phyloP scores from a whole-genome alignment of 331 rosid species.

The Acacia concinna region DNA sequence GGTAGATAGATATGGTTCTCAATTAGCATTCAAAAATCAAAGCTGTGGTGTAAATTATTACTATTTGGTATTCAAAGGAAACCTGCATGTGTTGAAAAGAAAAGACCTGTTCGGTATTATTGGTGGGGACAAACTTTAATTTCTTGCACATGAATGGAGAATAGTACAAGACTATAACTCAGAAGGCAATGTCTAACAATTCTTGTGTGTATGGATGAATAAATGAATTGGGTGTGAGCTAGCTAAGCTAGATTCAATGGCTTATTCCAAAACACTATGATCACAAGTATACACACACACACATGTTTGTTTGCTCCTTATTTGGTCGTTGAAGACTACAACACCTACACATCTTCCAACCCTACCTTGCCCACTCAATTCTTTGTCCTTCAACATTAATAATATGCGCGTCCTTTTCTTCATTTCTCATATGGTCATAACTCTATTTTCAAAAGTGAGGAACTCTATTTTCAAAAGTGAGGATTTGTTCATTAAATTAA shows the following conservation, averaged over 20 bases:
- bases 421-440: no score
- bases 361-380: background rate
- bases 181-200: background rate
- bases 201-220: background rate
- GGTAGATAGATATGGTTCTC: slow-evolving; percentile 7
- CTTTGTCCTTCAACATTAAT: background rate
- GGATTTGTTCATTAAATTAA: no score
- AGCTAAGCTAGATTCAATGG: slow-evolving; percentile 26
- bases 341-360: background rate
- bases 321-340: background rate
- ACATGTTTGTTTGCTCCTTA: background rate
- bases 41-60: background rate
- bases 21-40: background rate
- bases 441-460: no score
- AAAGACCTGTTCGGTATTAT: background rate
- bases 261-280: background rate
- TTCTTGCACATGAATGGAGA: background rate
- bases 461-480: no score
- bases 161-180: background rate
- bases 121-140: background rate
- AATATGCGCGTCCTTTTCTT: background rate
- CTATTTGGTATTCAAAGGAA: background rate
- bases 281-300: background rate
- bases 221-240: slow-evolving; percentile 2
- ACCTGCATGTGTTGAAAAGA: background rate